Evolutionary conservation across 148 eudicot genomes (phyloP).

Genomic region (Selenicereus undatus): DNA sequence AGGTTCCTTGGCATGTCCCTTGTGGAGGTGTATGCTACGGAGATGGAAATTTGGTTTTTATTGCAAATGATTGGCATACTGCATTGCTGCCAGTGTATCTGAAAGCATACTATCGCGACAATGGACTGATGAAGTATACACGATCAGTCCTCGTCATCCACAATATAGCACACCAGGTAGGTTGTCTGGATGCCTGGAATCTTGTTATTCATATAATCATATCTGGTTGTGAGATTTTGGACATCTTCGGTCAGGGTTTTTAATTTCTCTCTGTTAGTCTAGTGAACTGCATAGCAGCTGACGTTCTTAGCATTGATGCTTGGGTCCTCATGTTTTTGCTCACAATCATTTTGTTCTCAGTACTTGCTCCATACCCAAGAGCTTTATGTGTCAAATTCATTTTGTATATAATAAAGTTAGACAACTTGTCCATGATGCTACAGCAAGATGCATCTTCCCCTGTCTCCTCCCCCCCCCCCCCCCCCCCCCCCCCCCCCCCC

Average conservation of each 20-base stretch:
- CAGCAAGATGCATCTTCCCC: no score
- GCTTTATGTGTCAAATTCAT: not conserved
- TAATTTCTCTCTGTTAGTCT: not conserved
- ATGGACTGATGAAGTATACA: constrained; percentile 74
- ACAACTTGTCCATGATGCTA: not conserved
- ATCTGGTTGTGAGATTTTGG: not conserved
- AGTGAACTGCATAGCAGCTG: not conserved
- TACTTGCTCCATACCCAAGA: not conserved
- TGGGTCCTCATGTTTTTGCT: not conserved
- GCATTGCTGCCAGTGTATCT: constrained; percentile 92
- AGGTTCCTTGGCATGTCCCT: constrained; percentile 98
- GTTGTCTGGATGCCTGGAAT: constrained; percentile 14
- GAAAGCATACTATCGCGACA: constrained; percentile 91
- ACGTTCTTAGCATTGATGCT: not conserved
- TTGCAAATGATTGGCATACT: constrained; percentile 99
- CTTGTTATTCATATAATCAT: no score
- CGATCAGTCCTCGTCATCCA: constrained; percentile 94
- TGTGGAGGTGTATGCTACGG: constrained; percentile 98
- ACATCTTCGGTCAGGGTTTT: no score
- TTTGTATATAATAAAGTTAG: not conserved
- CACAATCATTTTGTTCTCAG: not conserved
- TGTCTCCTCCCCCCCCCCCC: no score
- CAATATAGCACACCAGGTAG: constrained; percentile 95
- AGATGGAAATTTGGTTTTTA: constrained; percentile 94
- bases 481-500: no score